A percentile compares a stretch with the other conserved stretches of the same genome.
phyloP scores from a whole-genome alignment of 2,329 filamentous ascomycete genomes.

The Coniochaeta prunicola region DNA sequence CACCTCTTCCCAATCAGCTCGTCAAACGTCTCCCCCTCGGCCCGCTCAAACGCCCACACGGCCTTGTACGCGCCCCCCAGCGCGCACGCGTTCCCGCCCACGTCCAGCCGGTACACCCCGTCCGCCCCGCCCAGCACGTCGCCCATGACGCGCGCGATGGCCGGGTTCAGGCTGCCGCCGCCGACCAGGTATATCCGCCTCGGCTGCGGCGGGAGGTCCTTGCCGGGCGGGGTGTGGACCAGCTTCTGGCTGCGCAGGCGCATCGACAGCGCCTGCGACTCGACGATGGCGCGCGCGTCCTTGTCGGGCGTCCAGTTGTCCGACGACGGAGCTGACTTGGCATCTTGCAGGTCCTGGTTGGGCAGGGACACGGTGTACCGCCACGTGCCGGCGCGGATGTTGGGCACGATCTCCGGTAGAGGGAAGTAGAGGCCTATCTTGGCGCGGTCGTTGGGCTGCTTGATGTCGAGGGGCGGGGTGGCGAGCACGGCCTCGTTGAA shows the following conservation, averaged over 20 bases:
- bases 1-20: conserved; percentile 77
- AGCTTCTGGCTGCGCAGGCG: conserved; percentile 76
- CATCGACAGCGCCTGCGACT: conserved; percentile 90
- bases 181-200: conserved; percentile 90
- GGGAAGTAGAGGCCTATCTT: conserved; percentile 94
- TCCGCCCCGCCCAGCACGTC: conserved; percentile 84
- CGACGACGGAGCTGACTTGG: conserved; percentile 11
- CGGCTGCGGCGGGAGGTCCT: conserved; percentile 68
- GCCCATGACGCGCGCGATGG: conserved; percentile 77
- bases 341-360: conserved; percentile 41
- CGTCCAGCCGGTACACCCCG: conserved; percentile 87
- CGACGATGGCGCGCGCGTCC: conserved; percentile 83
- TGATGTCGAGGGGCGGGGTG: conserved; percentile 62
- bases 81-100: conserved; percentile 92
- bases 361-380: conserved; percentile 58
- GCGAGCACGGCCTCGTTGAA: conserved; percentile 71
- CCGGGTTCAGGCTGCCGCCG: conserved; percentile 81
- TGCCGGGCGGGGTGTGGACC: conserved; percentile 45
- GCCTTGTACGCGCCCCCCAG: conserved; percentile 94
- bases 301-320: conserved; percentile 45
- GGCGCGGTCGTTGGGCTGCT: conserved; percentile 47
- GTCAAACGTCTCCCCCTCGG: conserved; percentile 70
- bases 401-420: conserved; percentile 91
- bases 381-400: conserved; percentile 80
- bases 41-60: conserved; percentile 78